These are phyloP conservation scores for Paecilomyces dactylethromorphus DNA, from an alignment of 2,329 filamentous ascomycete genomes.

Conservation along the genomic window DNA sequence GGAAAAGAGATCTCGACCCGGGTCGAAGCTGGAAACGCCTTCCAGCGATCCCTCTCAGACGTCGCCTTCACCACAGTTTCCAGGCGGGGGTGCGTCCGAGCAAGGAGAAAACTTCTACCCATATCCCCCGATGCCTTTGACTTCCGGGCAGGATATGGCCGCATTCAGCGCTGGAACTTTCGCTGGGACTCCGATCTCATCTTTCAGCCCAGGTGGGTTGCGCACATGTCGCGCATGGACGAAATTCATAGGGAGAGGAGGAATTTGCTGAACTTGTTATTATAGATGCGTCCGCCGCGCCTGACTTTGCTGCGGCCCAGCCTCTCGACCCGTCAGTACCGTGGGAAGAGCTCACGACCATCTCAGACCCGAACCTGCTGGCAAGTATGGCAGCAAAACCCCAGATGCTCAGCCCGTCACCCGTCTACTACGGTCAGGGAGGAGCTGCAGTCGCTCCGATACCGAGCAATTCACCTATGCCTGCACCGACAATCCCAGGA, in stretches of 20 bases:
- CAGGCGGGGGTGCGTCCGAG: slow-evolving; percentile 17
- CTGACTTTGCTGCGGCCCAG: slow-evolving; percentile 23
- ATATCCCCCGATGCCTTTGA: slow-evolving; percentile 29
- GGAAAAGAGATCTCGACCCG: slow-evolving; percentile 41
- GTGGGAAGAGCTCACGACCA: slow-evolving; percentile 33
- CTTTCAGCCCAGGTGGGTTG: slow-evolving; percentile 30
- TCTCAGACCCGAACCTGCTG: slow-evolving; percentile 29
- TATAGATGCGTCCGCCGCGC: slow-evolving; percentile 22
- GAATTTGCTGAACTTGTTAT: slow-evolving; percentile 5
- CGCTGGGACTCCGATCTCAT: slow-evolving; percentile 24
- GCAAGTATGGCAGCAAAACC: slow-evolving; percentile 24
- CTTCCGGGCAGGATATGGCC: slow-evolving; percentile 26
- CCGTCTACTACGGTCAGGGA: slow-evolving; percentile 24
- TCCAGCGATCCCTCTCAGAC: slow-evolving; percentile 42
- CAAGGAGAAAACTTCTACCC: slow-evolving; percentile 30
- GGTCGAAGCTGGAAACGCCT: slow-evolving; percentile 37
- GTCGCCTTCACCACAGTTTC: slow-evolving; percentile 39
- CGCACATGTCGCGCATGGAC: not conserved
- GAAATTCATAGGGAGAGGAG: not conserved
- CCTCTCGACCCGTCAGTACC: slow-evolving; percentile 27
- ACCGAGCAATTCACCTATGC: slow-evolving; percentile 20
- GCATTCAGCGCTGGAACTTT: slow-evolving; percentile 24
- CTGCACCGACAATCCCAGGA: slow-evolving; percentile 23
- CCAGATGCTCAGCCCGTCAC: slow-evolving; percentile 26
- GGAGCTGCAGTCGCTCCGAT: slow-evolving; percentile 19